Percentiles rank a stretch among this genome's conserved stretches.
phyloP scores from a whole-genome alignment of 345 rosid genomes.

The Salix arbutifolia region DNA sequence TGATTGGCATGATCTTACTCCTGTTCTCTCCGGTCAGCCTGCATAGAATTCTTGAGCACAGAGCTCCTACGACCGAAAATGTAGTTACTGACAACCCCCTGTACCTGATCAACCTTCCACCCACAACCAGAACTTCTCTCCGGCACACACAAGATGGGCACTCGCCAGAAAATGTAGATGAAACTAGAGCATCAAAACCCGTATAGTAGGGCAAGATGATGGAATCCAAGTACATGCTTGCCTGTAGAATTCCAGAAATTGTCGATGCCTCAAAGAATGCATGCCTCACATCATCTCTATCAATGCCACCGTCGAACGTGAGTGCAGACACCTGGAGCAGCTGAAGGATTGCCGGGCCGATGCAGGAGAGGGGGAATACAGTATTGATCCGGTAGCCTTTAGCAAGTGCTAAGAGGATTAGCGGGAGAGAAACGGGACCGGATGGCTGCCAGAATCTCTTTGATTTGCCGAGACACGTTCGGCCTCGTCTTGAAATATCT shows the following conservation, averaged over 20 bases:
- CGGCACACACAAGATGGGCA: constrained; percentile 73
- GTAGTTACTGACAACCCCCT: constrained; percentile 60
- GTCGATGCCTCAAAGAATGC: constrained; percentile 70
- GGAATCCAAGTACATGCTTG: constrained; percentile 65
- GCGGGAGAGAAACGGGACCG: constrained; percentile 62
- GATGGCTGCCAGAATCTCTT: constrained; percentile 59
- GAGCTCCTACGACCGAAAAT: constrained; percentile 45
- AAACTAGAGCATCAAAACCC: constrained; percentile 66
- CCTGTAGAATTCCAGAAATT: constrained; percentile 73
- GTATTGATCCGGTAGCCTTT: constrained; percentile 67
- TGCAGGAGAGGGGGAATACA: constrained; percentile 48
- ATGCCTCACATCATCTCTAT: constrained; percentile 49
- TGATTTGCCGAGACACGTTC: constrained; percentile 24
- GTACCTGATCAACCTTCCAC: constrained; percentile 60
- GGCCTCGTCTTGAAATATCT: constrained; percentile 34
- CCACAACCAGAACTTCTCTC: constrained; percentile 53
- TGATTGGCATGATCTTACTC: not conserved
- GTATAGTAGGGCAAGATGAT: constrained; percentile 77
- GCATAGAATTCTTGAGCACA: constrained; percentile 36
- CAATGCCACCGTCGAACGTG: constrained; percentile 42
- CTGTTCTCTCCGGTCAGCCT: not conserved
- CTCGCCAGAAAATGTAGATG: constrained; percentile 62
- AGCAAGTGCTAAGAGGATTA: constrained; percentile 54
- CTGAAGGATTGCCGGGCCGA: constrained; percentile 66
- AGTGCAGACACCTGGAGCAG: constrained; percentile 61